Base-by-base conservation (phyloP, 495 filamentous ascomycete genomes). In the Lasiosphaeria ovina region DNA sequence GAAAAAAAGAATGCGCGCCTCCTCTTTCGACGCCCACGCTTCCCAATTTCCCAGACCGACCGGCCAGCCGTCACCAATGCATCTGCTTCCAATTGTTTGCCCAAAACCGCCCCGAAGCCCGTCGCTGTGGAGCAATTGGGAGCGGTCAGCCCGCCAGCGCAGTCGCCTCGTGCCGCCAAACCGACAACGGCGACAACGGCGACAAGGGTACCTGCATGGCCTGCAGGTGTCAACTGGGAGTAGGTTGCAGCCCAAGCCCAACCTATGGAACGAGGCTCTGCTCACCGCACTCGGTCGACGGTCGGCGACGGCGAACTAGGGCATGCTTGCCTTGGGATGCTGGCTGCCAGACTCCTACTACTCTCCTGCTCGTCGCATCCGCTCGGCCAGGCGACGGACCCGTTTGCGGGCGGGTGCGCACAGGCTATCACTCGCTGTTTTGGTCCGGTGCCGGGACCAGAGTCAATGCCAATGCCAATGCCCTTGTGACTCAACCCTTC, bases 131-230 rank as follows among this genome's bases (percentile, higher is more conserved):
- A 8, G 14, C 44, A 47, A 9, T 24, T 11, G 11, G 44, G 16
- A 9, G 12, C 44, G 12, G 44, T 11, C 12, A 5, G 16, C 6
- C 5, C 5, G 11, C 12, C 5, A n/a, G 7, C 12, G 16, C 44
- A 47, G 44, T 5, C 44, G 8, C 7, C 14, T 14, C 7, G 5
- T 47, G 44, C 16, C 12, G 44, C 6, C 12, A 11, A 47, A 47
- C 44, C 16, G 12, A n/a, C 4, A 47, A 11, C 8, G 12, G 3
- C 42, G 11, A 45, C 42, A 12, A 12, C 42, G 44, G 44, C 44
- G 44, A 47, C 44, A 47, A n/a, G 44, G 44, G 44, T 47, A 47
- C 44, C 44, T 47, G 44, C 44, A 47, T 47, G 16, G 12, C 6
- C 44, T 8, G 5, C 44, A 14, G 44, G 14, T 47, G 44, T 47